Conservation (phyloP, 495 filamentous ascomycete genomes). For the Penicillium fimorum region DNA sequence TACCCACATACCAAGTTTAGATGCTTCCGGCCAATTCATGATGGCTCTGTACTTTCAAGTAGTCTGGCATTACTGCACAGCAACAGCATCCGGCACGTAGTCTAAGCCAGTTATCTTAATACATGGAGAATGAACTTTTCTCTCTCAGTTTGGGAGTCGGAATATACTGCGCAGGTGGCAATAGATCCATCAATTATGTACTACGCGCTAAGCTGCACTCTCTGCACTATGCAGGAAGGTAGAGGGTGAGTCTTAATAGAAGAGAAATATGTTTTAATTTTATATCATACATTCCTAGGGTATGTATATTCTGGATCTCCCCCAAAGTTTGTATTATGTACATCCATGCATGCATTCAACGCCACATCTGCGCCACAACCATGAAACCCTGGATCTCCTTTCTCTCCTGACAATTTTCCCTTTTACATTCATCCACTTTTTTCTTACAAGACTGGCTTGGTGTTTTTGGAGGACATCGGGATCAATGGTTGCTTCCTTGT, state of each 20-base stretch:
- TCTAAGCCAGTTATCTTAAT: not conserved
- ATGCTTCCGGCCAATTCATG: not conserved
- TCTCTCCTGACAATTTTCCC: constrained; percentile 21
- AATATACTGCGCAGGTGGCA: not conserved
- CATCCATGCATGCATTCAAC: constrained; percentile 4
- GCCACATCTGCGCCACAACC: constrained; percentile 32
- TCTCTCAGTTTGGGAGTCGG: not conserved
- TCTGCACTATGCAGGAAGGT: not conserved
- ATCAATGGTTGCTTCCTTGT: constrained; percentile 31
- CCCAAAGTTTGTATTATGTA: not conserved
- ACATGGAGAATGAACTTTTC: not conserved
- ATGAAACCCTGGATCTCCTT: constrained; percentile 29
- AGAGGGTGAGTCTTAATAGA: not conserved
- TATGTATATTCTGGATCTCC: not conserved
- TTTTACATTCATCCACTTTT: constrained; percentile 15
- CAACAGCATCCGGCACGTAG: not conserved
- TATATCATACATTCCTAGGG: not conserved
- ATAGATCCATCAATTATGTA: not conserved
- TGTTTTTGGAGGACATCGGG: constrained; percentile 21
- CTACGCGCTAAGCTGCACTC: not conserved
- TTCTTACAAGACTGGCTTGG: constrained; percentile 27
- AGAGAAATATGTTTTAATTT: not conserved
- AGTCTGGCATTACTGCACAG: no score
- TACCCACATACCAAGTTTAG: not conserved
- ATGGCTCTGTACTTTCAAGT: not conserved